Conservation (phyloP, 148 eudicot genomes). For the Rhododendron vialii region DNA sequence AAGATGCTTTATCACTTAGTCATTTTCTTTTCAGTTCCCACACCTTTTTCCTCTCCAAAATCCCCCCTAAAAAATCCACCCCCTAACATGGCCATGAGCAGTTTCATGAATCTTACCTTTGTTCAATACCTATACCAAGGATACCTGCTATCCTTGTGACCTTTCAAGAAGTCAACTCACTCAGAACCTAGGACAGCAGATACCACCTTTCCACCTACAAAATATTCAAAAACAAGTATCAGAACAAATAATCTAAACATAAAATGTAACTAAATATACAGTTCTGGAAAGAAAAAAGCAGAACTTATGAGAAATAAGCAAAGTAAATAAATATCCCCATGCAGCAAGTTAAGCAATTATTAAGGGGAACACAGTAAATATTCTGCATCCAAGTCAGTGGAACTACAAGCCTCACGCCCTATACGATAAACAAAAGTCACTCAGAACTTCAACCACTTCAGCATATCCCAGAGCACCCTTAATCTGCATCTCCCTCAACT, state of each 20-base stretch:
- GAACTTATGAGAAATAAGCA: background rate
- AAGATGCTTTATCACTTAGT: background rate
- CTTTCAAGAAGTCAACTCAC: constrained; percentile 4
- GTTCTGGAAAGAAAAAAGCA: background rate
- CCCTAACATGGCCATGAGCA: background rate
- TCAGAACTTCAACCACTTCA: background rate
- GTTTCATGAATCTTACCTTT: constrained; percentile 3
- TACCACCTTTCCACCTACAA: constrained; percentile 17
- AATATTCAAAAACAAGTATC: background rate
- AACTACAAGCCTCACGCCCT: background rate
- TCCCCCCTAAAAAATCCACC: background rate
- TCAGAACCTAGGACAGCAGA: background rate
- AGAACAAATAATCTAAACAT: background rate
- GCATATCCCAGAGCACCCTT: background rate
- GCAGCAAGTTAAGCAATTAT: background rate
- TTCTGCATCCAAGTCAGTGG: background rate
- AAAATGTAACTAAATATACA: background rate
- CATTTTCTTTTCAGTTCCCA: background rate
- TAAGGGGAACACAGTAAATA: background rate
- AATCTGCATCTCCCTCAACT: background rate
- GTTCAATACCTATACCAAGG: background rate
- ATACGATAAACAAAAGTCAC: background rate
- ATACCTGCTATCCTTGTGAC: background rate
- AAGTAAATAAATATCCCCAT: background rate
- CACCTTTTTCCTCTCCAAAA: background rate